Base-by-base conservation (phyloP, 2,329 filamentous ascomycete species). In the Tolypocladium tropicale region DNA sequence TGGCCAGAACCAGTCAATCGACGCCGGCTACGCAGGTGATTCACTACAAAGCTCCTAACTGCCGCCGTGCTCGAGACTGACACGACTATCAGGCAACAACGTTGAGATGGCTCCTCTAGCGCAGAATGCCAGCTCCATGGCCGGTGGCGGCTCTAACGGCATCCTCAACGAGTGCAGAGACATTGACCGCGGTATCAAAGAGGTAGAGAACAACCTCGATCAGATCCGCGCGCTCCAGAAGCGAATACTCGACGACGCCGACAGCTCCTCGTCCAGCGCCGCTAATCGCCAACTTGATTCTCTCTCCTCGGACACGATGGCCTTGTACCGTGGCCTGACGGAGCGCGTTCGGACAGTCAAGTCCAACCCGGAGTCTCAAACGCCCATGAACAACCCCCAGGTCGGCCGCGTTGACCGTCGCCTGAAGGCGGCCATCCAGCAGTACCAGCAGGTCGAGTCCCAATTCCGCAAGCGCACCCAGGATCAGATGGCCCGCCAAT, bases 401-500 rank as follows among this genome's bases (percentile, higher is more conserved):
- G 87, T 96, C 61, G 86, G 87, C 64, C 85, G 86, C 57, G 83
- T 94, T 50, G 89, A 95, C 70, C 82, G 88, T 54, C 82, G 86
- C 56, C 79, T 96, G 63, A 92, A 93, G 76, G 77, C 80, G 49
- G 89, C 89, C 58, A 93, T 96, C 70, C 83, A 89, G 63, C 76
- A 84, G 59, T 96, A 92, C 76, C 90, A 94, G 72, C 80, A 84
- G 61, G 78, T 90, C 55, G 92, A 97, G 72, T 83, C 83, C 1
- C 80, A 85, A 25, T 96, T 92, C 79, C 83, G 88, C 68, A 88
- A 88, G 72, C 85, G 87, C 63, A 84, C 90, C 34, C 82, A 89
- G 69, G 88, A 90, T 53, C 90, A 95, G 72, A 89, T 95, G 75
- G 88, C 85, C 62, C 83, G 94, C 55, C 91, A 96, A 70, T 96